Conservation (phyloP, 2,329 filamentous ascomycete species). For the Dactylellina haptotyla region DNA sequence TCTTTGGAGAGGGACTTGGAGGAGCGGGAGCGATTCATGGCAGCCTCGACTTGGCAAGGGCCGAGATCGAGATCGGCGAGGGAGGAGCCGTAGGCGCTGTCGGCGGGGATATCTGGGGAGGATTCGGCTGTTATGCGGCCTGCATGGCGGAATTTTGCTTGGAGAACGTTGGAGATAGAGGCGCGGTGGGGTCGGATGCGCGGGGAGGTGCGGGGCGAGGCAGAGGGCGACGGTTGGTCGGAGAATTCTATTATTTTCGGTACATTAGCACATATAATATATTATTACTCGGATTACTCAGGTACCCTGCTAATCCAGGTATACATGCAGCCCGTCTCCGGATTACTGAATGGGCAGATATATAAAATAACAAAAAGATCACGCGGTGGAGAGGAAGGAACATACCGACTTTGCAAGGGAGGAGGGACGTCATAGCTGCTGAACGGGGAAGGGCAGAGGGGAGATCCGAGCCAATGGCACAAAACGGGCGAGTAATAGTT, state of each 20-base stretch:
- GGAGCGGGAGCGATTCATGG: conserved; percentile 17
- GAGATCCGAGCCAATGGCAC: not conserved
- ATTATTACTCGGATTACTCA: no score
- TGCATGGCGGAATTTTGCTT: conserved; percentile 32
- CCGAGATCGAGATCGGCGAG: conserved; percentile 47
- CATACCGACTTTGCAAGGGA: conserved; percentile 41
- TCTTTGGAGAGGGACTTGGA: conserved; percentile 37
- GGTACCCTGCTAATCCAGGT: no score
- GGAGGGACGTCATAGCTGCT: conserved; percentile 26
- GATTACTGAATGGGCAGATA: not conserved
- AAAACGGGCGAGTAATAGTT: not conserved
- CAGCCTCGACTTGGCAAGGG: conserved; percentile 33
- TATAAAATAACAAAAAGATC: not conserved
- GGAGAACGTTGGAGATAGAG: conserved; percentile 35
- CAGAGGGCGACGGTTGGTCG: conserved; percentile 22
- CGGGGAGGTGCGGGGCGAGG: conserved; percentile 42
- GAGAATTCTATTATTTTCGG: no score
- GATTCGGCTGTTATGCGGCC: conserved; percentile 34
- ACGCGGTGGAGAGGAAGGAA: not conserved
- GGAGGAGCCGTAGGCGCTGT: conserved; percentile 42
- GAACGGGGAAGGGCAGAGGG: not conserved
- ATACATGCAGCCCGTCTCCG: no score
- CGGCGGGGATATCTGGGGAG: conserved; percentile 46
- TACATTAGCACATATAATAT: no score
- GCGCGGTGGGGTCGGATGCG: conserved; percentile 42